Base-by-base conservation (phyloP, 1,139 yeast genomes). In the Hyphopichia pseudoburtonii region DNA sequence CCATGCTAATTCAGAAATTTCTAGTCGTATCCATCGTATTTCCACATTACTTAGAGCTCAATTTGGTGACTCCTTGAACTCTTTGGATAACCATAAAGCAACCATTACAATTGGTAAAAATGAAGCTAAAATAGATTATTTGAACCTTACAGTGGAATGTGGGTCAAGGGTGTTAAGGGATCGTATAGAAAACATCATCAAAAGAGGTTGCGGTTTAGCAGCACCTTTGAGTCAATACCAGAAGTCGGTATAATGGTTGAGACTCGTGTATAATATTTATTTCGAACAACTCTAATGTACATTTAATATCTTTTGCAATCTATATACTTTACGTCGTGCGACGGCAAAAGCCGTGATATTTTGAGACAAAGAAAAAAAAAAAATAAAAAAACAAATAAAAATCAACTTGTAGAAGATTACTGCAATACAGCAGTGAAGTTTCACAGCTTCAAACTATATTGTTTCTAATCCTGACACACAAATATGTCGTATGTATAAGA, bases 171-270 rank as follows among this genome's bases (percentile, higher is more conserved):
- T 90, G 1, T 66, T 92, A 43, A 79, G 80, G 48, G 92, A 88
- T 45, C 77, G 98, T 56, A 80, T 92, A 3, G 87, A 82, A 47
- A 92, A 86, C 47, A 83, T 92, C 12, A 65, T 92, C 38, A 79
- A 77, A 36, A 75, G 95, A 42, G 95, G 95, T 7, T 75, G 84
- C 40, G 85, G 78, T 32, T 68, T 92, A 34, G 90, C 89, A 2
- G 90, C 97, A 9, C 97, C 98, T 3, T 68, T 92, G 31, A 59
- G 70, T 43, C 59, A 57, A 38, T 48, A 49, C 27, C 57, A 56
- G 33, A 62, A 63, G 45, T 4, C 35, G 12, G 32, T 22, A 25
- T 32, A n/a, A n/a, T n/a, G n/a, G n/a, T n/a, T n/a, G n/a, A 32
- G 29, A 30, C 33, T 30, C 17, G 29, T 27, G 29, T 27, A 27